A percentile compares a stretch with the other conserved stretches of the same genome.
phyloP scores from a whole-genome alignment of 1,284 basidiomycete species.

The Pulveroboletus sp. region DNA sequence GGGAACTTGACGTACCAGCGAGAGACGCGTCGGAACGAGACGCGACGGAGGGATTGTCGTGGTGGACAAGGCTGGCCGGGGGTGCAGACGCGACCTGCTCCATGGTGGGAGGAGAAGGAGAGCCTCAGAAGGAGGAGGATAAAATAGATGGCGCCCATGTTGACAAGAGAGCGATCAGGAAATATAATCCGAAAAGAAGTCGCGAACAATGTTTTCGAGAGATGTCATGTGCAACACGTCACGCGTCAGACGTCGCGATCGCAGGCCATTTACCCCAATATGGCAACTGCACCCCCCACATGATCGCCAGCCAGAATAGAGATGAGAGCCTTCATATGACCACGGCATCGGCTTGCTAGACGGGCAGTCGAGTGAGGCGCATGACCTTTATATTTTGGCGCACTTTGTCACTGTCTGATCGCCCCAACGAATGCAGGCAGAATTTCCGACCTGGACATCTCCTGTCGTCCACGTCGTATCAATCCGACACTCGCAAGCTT shows the following conservation, averaged over 20 bases:
- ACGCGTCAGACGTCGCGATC: neutral
- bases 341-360: too few relatives aligned
- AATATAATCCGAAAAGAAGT: neutral
- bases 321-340: too few relatives aligned
- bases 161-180: neutral
- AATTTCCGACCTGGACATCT: too few relatives aligned
- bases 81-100: conserved; percentile 41
- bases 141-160: conserved; percentile 1
- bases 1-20: conserved; percentile 35
- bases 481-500: too few relatives aligned
- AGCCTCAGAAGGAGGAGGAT: neutral
- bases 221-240: neutral
- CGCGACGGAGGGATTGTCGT: conserved; percentile 23
- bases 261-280: neutral
- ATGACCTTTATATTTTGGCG: too few relatives aligned
- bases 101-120: conserved; percentile 29
- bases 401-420: too few relatives aligned
- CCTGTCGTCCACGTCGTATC: too few relatives aligned
- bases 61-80: conserved; percentile 37
- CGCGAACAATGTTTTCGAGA: neutral
- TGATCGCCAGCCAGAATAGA: too few relatives aligned
- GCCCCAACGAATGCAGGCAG: too few relatives aligned
- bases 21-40: conserved; percentile 40
- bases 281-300: too few relatives aligned
- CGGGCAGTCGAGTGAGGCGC: too few relatives aligned